Conservation (phyloP, 169 alveolate genomes). For the Amoebophrya sp. region DNA sequence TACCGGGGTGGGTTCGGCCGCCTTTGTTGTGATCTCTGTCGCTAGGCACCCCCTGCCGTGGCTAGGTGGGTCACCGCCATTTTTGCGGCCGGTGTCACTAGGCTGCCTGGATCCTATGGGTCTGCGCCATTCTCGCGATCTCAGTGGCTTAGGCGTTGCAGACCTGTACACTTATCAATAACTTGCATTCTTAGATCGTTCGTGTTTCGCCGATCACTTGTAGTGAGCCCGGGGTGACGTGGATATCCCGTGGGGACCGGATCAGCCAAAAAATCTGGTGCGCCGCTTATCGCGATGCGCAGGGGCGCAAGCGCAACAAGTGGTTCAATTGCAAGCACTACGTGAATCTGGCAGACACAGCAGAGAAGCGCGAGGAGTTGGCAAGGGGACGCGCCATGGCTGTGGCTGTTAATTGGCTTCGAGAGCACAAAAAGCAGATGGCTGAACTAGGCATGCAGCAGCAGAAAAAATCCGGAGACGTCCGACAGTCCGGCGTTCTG, state of each 20-base stretch:
- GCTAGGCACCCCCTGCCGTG: too few species aligned
- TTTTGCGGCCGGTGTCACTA: too few species aligned
- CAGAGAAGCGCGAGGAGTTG: neutral
- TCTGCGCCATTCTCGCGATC: too few species aligned
- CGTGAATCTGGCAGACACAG: neutral
- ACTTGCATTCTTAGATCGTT: too few species aligned
- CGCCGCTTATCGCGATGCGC: neutral
- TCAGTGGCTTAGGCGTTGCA: too few species aligned
- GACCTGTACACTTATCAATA: too few species aligned
- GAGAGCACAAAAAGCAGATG: neutral
- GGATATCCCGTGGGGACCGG: neutral
- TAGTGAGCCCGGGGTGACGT: neutral
- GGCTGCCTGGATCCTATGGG: too few species aligned
- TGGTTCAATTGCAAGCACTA: constrained; percentile 25
- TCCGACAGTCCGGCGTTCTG: neutral
- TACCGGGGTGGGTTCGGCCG: too few species aligned
- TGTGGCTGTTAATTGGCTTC: neutral
- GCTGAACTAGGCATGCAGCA: neutral
- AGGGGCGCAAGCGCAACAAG: neutral
- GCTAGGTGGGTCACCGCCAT: too few species aligned
- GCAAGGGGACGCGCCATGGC: neutral
- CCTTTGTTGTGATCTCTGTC: too few species aligned
- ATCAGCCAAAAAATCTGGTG: neutral
- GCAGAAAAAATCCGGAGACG: neutral
- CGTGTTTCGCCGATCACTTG: constrained; percentile 6